Conservation (phyloP, 306 rosid genomes). For the Lupinus albus region DNA sequence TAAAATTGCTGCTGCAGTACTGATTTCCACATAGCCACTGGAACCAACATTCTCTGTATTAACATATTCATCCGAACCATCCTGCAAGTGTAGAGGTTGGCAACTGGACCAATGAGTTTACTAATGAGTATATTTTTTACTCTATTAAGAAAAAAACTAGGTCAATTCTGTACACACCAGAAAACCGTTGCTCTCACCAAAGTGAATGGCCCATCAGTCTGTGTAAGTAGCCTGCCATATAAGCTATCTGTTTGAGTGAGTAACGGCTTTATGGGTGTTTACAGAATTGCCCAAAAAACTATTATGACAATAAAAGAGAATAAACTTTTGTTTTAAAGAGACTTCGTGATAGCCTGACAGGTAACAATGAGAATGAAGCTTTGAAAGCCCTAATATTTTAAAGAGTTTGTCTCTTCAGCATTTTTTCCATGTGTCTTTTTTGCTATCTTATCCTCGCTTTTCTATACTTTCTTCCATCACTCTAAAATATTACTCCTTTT, state of each 20-base stretch:
- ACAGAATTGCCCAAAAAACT: slow-evolving; percentile 2
- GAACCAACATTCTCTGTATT: slow-evolving; percentile 62
- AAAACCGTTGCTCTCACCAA: no score
- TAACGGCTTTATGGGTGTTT: no score
- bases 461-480: slow-evolving; percentile 12
- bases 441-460: slow-evolving; percentile 18
- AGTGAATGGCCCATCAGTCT: no score
- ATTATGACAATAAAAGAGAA: slow-evolving; percentile 17
- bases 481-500: slow-evolving; percentile 9
- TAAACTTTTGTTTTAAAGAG: slow-evolving; percentile 3
- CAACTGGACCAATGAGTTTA: slow-evolving; percentile 30
- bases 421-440: slow-evolving; percentile 23
- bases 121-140: slow-evolving; percentile 25
- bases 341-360: not conserved
- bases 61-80: slow-evolving; percentile 72
- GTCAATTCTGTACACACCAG: no score
- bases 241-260: no score
- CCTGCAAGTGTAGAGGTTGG: slow-evolving; percentile 54
- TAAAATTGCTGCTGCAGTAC: slow-evolving; percentile 75
- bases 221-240: no score
- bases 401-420: not conserved
- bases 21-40: slow-evolving; percentile 77
- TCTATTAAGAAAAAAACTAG: not conserved
- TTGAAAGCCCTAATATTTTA: slow-evolving; percentile 7
- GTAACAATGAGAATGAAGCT: not conserved